Conservation (phyloP, 352 stramenopile genomes). For the Pythium phragmiticola region DNA sequence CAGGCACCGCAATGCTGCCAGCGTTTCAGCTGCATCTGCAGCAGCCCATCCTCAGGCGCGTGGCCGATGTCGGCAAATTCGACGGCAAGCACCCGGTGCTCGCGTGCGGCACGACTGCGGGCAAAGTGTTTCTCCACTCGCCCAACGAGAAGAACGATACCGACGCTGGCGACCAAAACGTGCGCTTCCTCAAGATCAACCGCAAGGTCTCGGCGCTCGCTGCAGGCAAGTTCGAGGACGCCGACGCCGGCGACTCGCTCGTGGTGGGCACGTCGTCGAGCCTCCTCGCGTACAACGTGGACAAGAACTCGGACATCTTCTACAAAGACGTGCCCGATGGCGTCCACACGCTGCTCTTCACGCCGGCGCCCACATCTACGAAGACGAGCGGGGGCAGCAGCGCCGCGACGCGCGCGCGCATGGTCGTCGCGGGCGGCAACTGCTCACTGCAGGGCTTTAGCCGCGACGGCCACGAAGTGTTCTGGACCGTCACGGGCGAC, state of each 20-base stretch:
- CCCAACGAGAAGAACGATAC: slow-evolving; percentile 72
- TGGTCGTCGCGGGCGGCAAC: slow-evolving; percentile 92
- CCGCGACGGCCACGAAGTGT: slow-evolving; percentile 75
- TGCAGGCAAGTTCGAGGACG: slow-evolving; percentile 63
- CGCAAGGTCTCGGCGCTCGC: slow-evolving; percentile 79
- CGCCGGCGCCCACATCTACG: slow-evolving; percentile 36
- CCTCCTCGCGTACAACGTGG: slow-evolving; percentile 90
- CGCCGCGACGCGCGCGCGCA: slow-evolving; percentile 34
- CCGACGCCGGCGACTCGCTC: slow-evolving; percentile 73
- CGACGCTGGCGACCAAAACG: slow-evolving; percentile 45
- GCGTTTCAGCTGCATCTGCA: slow-evolving; percentile 83
- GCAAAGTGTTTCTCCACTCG: slow-evolving; percentile 92
- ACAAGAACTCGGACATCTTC: slow-evolving; percentile 94
- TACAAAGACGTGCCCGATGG: slow-evolving; percentile 90
- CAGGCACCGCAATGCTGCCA: slow-evolving; percentile 51
- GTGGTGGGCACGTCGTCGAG: slow-evolving; percentile 89
- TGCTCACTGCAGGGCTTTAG: slow-evolving; percentile 91
- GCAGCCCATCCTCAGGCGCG: slow-evolving; percentile 73
- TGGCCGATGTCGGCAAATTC: slow-evolving; percentile 77
- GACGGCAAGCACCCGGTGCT: slow-evolving; percentile 78
- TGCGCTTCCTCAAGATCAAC: slow-evolving; percentile 93
- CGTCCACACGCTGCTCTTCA: slow-evolving; percentile 83
- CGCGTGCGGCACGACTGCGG: slow-evolving; percentile 81
- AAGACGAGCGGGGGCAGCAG: slow-evolving; percentile 13
- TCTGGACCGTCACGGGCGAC: slow-evolving; percentile 92